A percentile compares a stretch with the other conserved stretches of the same genome.
Evolutionary conservation across 2,329 filamentous ascomycete species (phyloP).

Genomic region (Epichloe sibirici): DNA sequence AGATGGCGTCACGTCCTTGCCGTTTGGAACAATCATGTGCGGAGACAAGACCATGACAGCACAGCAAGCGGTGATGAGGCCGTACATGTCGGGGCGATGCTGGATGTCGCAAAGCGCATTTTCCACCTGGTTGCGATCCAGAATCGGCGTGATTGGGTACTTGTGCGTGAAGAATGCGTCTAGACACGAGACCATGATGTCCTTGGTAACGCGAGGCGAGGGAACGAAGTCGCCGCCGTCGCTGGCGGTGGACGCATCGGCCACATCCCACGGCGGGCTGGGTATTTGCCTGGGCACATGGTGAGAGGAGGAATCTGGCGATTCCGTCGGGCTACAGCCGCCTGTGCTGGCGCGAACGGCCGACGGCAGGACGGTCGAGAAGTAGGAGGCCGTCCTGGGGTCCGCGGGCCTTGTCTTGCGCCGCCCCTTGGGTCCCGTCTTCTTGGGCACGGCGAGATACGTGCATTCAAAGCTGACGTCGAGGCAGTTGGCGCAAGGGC

Average conservation of each 20-base stretch:
- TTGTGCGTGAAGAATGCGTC: constrained; percentile 22
- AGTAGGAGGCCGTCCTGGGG: not conserved
- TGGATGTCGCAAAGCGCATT: constrained; percentile 7
- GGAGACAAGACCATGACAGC: constrained; percentile 17
- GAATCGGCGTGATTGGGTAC: constrained; percentile 21
- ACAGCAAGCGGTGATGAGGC: constrained; percentile 17
- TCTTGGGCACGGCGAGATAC: constrained; percentile 19
- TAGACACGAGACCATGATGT: constrained; percentile 14
- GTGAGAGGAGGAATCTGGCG: not conserved
- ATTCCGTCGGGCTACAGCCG: not conserved
- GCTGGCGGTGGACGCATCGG: constrained; percentile 5
- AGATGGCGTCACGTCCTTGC: not conserved
- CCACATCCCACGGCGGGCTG: not conserved
- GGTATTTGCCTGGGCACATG: not conserved
- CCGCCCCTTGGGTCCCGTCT: constrained; percentile 18
- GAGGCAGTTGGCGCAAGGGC: constrained; percentile 17
- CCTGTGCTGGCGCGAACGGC: not conserved
- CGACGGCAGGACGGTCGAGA: constrained; percentile 1
- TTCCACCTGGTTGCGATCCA: constrained; percentile 13
- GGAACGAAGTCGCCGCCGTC: constrained; percentile 3
- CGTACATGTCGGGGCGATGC: constrained; percentile 13
- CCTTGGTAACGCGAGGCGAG: constrained; percentile 1
- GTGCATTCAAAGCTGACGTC: constrained; percentile 12
- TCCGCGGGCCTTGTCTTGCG: constrained; percentile 1
- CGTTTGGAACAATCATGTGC: constrained; percentile 11